A percentile compares a stretch with the other conserved stretches of the same genome.
These are phyloP conservation scores for Xylariomycetidae sp. DNA, from an alignment of 2,329 filamentous ascomycete species.

Conservation along the genomic window DNA sequence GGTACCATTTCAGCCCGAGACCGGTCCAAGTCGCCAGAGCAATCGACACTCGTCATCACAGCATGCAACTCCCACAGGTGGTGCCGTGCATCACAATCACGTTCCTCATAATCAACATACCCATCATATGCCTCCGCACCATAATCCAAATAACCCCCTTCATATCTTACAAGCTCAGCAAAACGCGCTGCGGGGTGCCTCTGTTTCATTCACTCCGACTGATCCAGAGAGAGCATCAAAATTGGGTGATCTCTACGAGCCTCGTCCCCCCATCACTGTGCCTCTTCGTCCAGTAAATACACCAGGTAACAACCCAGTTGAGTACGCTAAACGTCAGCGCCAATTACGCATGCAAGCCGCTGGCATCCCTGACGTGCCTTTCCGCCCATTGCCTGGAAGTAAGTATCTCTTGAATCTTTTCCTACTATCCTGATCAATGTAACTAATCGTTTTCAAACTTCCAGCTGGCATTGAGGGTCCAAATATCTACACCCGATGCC, in stretches of 20 bases:
- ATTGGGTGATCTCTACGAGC: conserved; percentile 66
- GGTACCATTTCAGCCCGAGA: conserved; percentile 80
- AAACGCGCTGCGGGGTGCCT: conserved; percentile 29
- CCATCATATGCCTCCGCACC: conserved; percentile 21
- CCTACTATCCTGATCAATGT: no score
- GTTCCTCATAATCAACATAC: conserved; percentile 17
- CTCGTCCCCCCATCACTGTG: conserved; percentile 56
- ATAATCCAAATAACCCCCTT: conserved; percentile 25
- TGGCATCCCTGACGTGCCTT: conserved; percentile 22
- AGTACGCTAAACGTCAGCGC: conserved; percentile 58
- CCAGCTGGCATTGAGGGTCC: conserved; percentile 67
- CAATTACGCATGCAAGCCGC: conserved; percentile 32
- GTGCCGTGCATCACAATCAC: conserved; percentile 19
- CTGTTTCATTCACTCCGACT: conserved; percentile 45
- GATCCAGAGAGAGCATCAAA: conserved; percentile 54
- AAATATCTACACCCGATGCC: conserved; percentile 86
- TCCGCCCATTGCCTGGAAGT: conserved; percentile 59
- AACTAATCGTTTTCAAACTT: no score
- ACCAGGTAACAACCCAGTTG: conserved; percentile 66
- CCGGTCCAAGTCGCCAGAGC: conserved; percentile 57
- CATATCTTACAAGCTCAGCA: conserved; percentile 28
- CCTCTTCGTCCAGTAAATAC: conserved; percentile 70
- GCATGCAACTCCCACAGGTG: conserved; percentile 25
- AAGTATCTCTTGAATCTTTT: no score
- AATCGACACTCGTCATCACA: conserved; percentile 53